Evolutionary conservation across 1,284 basidiomycete species (phyloP), one percentile per base, ranked within the genome.

Genomic region (Heterobasidion irregulare): DNA sequence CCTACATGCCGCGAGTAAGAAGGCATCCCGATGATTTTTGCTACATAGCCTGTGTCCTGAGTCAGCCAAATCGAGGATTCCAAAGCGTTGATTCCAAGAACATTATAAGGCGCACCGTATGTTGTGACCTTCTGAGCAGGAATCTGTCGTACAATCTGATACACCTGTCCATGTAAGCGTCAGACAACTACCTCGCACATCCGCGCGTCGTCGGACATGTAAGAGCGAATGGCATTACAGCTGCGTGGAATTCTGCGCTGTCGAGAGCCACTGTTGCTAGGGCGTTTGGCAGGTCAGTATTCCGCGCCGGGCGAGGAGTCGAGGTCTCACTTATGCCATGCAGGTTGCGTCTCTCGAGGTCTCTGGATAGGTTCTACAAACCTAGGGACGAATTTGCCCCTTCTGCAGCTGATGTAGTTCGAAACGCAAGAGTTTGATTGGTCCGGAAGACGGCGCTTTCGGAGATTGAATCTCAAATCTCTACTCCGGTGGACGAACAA

Each of bases 11-110:
- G 76, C 1, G 92, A 83, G 70, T 94, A 83, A 18, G 75, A 77
- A 0, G 91, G 92, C 81, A 89, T 91, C 15, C 89, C 89, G 47
- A 92, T 79, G 16, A 94, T 72, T 63, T 86, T 92, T 8, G 92
- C 90, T 52, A 94, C 80, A 65, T 93, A 89, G 0, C 90, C 90
- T 88, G 62, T 38, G 36, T 13, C n/a, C 41, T 33, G 48, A 8
- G 15, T 10, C 26, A 36, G 48, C 16, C 18, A 34, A 3, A n/a
- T n/a, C 2, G 12, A 0, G 12, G 2, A 5, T 10, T 26, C 16
- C n/a, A 47, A 47, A 2, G 16, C 16, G 19, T 8, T 1, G n/a
- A 47, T 15, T 5, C 4, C 8, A 5, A 18, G 9, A 50, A 18
- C 54, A 16, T 45, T 52, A 18, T 32, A 51, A n/a, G 16, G 59